These are phyloP conservation scores for Spirogloea muscicola DNA, from an alignment of 139 green algal genomes.

Conservation along the genomic window DNA sequence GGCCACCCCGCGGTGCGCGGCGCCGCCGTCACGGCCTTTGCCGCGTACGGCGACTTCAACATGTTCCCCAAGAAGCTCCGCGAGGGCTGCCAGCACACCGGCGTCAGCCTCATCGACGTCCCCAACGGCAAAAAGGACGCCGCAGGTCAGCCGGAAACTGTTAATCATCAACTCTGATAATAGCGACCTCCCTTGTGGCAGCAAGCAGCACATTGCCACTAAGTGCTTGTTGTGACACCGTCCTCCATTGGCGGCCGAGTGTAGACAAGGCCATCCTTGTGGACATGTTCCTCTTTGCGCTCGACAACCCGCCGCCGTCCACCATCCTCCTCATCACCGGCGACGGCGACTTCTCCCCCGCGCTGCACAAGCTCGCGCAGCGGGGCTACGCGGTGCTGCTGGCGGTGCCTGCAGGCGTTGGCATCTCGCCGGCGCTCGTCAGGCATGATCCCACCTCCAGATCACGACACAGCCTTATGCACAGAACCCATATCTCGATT, in stretches of 20 bases:
- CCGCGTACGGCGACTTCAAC: conserved; percentile 44
- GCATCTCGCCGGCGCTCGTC: conserved; percentile 8
- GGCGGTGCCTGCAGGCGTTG: background rate
- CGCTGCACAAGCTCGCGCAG: conserved; percentile 44
- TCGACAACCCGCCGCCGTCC: conserved; percentile 30
- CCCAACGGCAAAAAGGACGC: conserved; percentile 37
- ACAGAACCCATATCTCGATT: too few species aligned
- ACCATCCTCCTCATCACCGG: conserved; percentile 44
- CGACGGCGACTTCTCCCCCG: conserved; percentile 38
- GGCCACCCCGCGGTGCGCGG: conserved; percentile 6
- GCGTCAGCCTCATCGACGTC: conserved; percentile 39
- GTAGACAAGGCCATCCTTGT: conserved; percentile 47
- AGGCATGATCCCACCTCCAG: too few species aligned
- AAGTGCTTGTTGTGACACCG: too few species aligned
- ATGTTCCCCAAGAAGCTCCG: conserved; percentile 17
- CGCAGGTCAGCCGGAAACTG: too few species aligned
- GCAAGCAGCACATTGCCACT: too few species aligned
- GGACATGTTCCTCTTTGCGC: conserved; percentile 44
- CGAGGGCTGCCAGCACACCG: conserved; percentile 32
- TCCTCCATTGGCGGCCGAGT: too few species aligned
- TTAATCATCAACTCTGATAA: too few species aligned
- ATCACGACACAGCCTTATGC: too few species aligned
- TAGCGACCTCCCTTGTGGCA: too few species aligned
- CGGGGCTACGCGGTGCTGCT: conserved; percentile 31
- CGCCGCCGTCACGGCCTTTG: conserved; percentile 17